These are phyloP conservation scores for Quercus cerris DNA, from an alignment of 306 rosid genomes.

Conservation along the genomic window DNA sequence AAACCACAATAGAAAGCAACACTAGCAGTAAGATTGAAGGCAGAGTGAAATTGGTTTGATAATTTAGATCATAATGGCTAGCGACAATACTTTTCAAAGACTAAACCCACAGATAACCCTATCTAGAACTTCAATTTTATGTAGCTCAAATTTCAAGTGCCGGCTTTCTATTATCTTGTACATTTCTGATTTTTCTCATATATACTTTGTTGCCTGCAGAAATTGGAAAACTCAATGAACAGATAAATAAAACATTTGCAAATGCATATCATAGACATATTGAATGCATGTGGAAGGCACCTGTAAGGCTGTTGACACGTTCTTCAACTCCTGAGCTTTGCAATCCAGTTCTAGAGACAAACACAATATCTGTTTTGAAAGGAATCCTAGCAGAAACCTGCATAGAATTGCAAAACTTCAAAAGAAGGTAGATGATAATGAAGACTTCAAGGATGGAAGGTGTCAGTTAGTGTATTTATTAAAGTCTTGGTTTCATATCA, in stretches of 20 bases:
- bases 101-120: not conserved
- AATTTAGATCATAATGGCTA: not conserved
- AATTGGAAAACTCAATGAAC: not conserved
- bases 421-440: slow-evolving; percentile 3
- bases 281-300: slow-evolving; percentile 31
- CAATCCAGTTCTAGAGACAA: slow-evolving; percentile 65
- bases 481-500: not conserved
- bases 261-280: slow-evolving; percentile 18
- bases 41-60: not conserved
- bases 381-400: slow-evolving; percentile 84
- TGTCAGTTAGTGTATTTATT: not conserved
- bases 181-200: not conserved
- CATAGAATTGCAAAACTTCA: slow-evolving; percentile 14
- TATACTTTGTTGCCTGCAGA: not conserved
- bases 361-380: slow-evolving; percentile 65
- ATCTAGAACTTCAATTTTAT: not conserved
- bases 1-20: not conserved
- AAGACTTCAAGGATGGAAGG: slow-evolving; percentile 14
- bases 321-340: slow-evolving; percentile 53
- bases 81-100: not conserved
- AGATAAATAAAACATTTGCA: slow-evolving; percentile 4
- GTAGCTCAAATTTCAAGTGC: not conserved
- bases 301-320: slow-evolving; percentile 78
- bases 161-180: not conserved
- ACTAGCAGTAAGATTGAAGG: not conserved